Evolutionary conservation across 306 rosid genomes (phyloP).

Genomic region (Fragaria ananassa): DNA sequence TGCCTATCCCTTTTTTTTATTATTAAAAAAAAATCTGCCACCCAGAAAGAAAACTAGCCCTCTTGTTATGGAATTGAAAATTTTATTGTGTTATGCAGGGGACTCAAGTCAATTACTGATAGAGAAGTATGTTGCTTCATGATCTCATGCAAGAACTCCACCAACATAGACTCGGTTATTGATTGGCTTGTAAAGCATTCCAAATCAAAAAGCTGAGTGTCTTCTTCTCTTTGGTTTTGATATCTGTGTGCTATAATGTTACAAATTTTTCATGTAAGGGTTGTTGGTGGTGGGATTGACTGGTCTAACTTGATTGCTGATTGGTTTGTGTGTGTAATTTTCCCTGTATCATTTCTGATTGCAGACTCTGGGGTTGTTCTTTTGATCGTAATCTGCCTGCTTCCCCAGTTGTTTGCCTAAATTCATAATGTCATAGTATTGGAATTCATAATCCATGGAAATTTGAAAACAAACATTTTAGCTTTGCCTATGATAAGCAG

Average conservation of each 20-base stretch:
- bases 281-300: constrained; percentile 42
- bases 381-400: neutral
- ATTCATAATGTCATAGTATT: neutral
- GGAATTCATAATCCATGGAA: constrained; percentile 8
- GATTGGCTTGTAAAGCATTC: constrained; percentile 98
- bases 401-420: constrained; percentile 9
- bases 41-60: neutral
- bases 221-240: constrained; percentile 21
- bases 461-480: constrained; percentile 4
- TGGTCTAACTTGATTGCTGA: constrained; percentile 44
- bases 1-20: neutral
- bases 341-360: constrained; percentile 3
- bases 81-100: constrained; percentile 52
- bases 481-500: neutral
- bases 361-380: constrained; percentile 12
- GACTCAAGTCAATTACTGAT: constrained; percentile 62
- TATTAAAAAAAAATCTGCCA: neutral
- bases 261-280: constrained; percentile 35
- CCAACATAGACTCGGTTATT: constrained; percentile 82
- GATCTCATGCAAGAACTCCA: constrained; percentile 96
- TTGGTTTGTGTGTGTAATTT: constrained; percentile 31
- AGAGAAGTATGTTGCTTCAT: constrained; percentile 95
- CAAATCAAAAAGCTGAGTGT: constrained; percentile 72
- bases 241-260: constrained; percentile 37
- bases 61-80: constrained; percentile 19